Conservation (phyloP, 2,329 filamentous ascomycete species). For the Lachnellula hyalina region DNA sequence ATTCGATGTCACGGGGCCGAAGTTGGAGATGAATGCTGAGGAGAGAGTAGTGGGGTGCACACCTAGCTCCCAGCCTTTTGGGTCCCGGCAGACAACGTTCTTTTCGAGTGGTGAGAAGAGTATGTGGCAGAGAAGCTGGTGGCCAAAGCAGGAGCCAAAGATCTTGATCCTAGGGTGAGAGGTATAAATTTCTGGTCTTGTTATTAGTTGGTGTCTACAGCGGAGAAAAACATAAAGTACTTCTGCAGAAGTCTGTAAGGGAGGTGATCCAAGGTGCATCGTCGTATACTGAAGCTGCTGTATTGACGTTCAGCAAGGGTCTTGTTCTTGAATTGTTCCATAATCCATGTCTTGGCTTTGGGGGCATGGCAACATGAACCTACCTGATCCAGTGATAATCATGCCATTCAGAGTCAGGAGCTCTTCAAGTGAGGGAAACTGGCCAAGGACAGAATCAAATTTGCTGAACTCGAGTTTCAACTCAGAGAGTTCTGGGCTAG, state of each 20-base stretch:
- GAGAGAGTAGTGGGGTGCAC: slow-evolving; percentile 28
- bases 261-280: slow-evolving; percentile 11
- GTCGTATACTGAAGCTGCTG: slow-evolving; percentile 18
- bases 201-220: slow-evolving; percentile 1
- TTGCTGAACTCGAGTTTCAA: slow-evolving; percentile 25
- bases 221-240: slow-evolving; percentile 25
- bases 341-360: background rate
- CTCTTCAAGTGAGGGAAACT: slow-evolving; percentile 30
- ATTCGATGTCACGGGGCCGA: slow-evolving; percentile 10
- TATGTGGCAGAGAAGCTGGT: slow-evolving; percentile 37
- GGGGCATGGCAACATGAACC: background rate
- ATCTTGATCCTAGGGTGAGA: slow-evolving; percentile 31
- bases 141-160: slow-evolving; percentile 41
- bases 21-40: slow-evolving; percentile 19
- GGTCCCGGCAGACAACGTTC: slow-evolving; percentile 16
- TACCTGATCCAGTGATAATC: slow-evolving; percentile 36
- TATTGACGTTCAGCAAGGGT: background rate
- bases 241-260: slow-evolving; percentile 20
- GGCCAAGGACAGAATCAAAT: slow-evolving; percentile 33
- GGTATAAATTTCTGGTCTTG: slow-evolving; percentile 24
- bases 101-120: slow-evolving; percentile 26
- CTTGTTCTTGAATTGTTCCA: background rate
- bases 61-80: slow-evolving; percentile 31
- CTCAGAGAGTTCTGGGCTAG: background rate
- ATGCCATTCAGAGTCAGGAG: slow-evolving; percentile 33